phyloP scores from a whole-genome alignment of 2,329 filamentous ascomycete genomes.

The Fusarium sp. region DNA sequence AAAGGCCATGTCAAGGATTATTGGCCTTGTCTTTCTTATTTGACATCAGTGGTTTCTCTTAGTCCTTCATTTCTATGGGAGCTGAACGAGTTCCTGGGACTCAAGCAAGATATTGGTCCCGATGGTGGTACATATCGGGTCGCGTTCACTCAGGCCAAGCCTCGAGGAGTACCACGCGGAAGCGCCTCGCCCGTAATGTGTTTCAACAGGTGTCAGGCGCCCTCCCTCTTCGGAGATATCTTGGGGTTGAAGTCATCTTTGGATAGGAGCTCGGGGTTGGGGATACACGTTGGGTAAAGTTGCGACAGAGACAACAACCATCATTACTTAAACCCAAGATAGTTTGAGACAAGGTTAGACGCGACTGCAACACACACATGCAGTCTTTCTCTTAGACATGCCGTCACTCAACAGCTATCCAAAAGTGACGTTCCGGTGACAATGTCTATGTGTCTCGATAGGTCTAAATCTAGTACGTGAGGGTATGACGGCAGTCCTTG shows the following conservation, averaged over 20 bases:
- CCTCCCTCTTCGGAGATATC: conserved; percentile 81
- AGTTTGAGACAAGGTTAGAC: not conserved
- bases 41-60: too few relatives aligned
- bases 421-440: not conserved
- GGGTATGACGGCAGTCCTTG: not conserved
- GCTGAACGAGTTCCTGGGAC: not conserved
- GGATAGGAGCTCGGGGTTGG: conserved; percentile 77
- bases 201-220: conserved; percentile 65
- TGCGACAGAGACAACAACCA: conserved; percentile 8
- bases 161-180: conserved; percentile 48
- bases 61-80: not conserved
- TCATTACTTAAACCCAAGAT: not conserved
- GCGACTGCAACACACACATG: not conserved
- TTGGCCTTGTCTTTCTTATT: not conserved
- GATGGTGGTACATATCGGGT: conserved; percentile 65
- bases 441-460: not conserved
- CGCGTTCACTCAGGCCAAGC: conserved; percentile 66
- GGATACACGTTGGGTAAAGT: not conserved
- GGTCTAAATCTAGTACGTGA: not conserved
- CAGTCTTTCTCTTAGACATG: not conserved
- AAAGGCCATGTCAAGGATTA: not conserved
- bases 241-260: conserved; percentile 78
- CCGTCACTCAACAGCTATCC: too few relatives aligned
- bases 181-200: conserved; percentile 47
- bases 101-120: not conserved